These are phyloP conservation scores for Centaurea solstitialis DNA, from an alignment of 129 eudicot genomes.

Conservation along the genomic window DNA sequence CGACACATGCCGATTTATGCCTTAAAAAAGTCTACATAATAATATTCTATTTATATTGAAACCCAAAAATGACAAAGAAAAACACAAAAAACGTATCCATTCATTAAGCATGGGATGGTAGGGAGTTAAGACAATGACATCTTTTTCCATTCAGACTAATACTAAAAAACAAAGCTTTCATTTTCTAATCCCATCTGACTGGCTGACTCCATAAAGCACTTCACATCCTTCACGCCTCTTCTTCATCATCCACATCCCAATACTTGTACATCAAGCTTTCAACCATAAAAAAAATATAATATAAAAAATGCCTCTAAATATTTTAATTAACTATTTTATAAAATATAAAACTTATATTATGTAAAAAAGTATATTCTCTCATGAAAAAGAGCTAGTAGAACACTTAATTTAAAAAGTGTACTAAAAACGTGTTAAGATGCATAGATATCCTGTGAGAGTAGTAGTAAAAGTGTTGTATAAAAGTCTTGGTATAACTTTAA, in stretches of 20 bases:
- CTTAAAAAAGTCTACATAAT: not conserved
- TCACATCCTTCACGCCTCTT: conserved; percentile 44
- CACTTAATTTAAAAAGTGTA: not conserved
- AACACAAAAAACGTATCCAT: conserved; percentile 20
- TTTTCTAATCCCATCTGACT: conserved; percentile 30
- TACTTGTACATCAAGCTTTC: conserved; percentile 27
- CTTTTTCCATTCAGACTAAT: conserved; percentile 12
- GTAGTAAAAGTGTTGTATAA: too few species aligned
- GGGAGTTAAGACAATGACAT: conserved; percentile 32
- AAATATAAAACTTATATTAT: too few species aligned
- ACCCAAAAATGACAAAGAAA: not conserved
- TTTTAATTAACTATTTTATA: too few species aligned
- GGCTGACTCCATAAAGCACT: conserved; percentile 29
- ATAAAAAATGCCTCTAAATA: too few species aligned
- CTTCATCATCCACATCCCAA: conserved; percentile 32
- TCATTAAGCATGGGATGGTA: conserved; percentile 19
- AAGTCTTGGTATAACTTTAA: not conserved
- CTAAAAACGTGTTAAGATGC: not conserved
- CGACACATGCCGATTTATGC: not conserved
- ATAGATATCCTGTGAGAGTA: too few species aligned
- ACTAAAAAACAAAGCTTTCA: conserved; percentile 26
- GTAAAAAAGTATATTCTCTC: too few species aligned
- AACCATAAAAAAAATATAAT: not conserved
- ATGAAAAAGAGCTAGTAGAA: too few species aligned
- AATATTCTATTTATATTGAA: conserved; percentile 8